phyloP scores from a whole-genome alignment of 768 basidiomycete genomes.

The Lentinula edodes region DNA sequence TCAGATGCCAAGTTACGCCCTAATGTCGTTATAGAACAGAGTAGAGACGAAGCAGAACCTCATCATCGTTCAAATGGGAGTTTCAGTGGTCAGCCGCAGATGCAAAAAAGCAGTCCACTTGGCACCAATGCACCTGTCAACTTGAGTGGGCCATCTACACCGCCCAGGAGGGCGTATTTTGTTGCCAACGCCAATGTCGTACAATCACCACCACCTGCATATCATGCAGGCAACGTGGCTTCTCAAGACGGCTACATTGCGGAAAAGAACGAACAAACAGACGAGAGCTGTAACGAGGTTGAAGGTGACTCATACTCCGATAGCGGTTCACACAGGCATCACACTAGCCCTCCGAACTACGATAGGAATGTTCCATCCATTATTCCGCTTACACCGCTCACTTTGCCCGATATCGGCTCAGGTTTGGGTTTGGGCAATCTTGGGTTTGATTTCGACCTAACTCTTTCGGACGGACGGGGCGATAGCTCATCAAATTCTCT shows the following conservation, averaged over 20 bases:
- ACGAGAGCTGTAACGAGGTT: neutral
- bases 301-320: neutral
- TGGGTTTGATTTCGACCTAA: neutral
- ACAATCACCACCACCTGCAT: slow-evolving; percentile 44
- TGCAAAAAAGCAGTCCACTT: slow-evolving; percentile 3
- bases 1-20: neutral
- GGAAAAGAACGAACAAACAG: neutral
- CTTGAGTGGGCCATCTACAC: slow-evolving; percentile 18
- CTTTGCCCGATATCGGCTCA: slow-evolving; percentile 1
- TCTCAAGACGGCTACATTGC: neutral
- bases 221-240: slow-evolving; percentile 13
- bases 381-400: neutral
- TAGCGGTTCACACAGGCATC: neutral
- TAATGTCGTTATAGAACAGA: slow-evolving; percentile 3
- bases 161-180: slow-evolving; percentile 35
- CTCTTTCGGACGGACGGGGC: neutral
- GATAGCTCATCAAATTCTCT: neutral
- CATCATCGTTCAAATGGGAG: slow-evolving; percentile 4
- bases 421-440: neutral
- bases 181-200: slow-evolving; percentile 27
- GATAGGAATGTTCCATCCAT: neutral
- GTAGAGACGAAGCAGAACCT: neutral
- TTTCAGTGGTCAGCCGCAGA: neutral
- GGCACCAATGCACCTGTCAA: slow-evolving; percentile 8
- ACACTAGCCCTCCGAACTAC: neutral